These are phyloP conservation scores for Nemania sp. DNA, from an alignment of 2,329 filamentous ascomycete genomes.

Conservation along the genomic window DNA sequence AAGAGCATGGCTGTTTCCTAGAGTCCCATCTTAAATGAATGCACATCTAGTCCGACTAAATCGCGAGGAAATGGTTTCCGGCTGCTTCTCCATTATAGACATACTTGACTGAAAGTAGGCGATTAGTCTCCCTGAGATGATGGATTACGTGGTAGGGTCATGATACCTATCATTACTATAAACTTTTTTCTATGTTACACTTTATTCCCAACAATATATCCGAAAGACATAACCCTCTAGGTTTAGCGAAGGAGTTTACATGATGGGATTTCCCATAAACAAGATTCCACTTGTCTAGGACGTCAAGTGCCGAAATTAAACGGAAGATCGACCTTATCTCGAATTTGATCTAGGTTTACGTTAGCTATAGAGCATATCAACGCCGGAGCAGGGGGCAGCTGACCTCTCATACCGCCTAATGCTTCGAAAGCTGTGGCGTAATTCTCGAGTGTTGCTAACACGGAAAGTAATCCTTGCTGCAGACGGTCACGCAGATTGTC, in stretches of 20 bases:
- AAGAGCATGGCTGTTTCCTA: neutral
- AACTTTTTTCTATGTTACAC: conserved; percentile 4
- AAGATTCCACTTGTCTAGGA: neutral
- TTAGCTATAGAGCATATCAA: conserved; percentile 32
- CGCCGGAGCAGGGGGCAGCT: conserved; percentile 26
- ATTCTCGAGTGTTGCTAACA: conserved; percentile 57
- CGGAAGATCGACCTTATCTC: conserved; percentile 48
- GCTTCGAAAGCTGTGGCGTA: conserved; percentile 60
- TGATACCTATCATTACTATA: conserved; percentile 3
- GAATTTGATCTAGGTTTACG: conserved; percentile 47
- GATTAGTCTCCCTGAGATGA: conserved; percentile 5
- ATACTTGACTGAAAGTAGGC: neutral
- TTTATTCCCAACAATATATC: neutral
- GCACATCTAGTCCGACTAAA: too few species aligned
- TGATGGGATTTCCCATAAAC: neutral
- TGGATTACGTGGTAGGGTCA: conserved; percentile 12
- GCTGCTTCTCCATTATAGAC: neutral
- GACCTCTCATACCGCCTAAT: conserved; percentile 60
- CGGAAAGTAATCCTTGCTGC: conserved; percentile 57
- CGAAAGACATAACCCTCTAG: conserved; percentile 2
- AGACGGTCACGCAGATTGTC: conserved; percentile 56
- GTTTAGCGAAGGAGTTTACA: neutral
- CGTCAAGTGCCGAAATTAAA: conserved; percentile 37
- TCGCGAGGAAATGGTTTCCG: neutral
- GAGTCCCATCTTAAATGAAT: too few species aligned